phyloP scores from a whole-genome alignment of 106 monocot species.

The Gastrodia elata region DNA sequence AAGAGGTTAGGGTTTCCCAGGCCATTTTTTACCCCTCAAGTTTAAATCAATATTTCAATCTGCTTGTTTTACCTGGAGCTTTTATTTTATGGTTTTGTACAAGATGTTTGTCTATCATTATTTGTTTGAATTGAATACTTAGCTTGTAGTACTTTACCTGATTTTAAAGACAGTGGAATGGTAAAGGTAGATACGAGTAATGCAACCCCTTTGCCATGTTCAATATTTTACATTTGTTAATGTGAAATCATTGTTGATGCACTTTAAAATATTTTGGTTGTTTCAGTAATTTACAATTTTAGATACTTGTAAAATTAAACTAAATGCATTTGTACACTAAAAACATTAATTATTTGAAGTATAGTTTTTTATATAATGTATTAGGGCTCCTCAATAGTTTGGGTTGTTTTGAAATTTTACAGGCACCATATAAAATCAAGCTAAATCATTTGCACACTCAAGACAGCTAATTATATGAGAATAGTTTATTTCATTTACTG shows the following conservation, averaged over 20 bases:
- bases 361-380: not conserved
- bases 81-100: not conserved
- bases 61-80: not conserved
- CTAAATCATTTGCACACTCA: no score
- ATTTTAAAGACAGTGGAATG: not conserved
- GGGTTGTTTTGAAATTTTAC: not conserved
- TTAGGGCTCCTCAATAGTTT: no score
- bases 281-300: no score
- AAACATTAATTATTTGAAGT: not conserved
- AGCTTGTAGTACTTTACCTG: not conserved
- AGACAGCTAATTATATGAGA: no score
- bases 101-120: not conserved
- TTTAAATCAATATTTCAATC: not conserved
- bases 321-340: no score
- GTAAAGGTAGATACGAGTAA: not conserved
- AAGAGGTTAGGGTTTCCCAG: not conserved
- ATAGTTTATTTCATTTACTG: no score
- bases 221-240: not conserved
- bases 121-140: not conserved
- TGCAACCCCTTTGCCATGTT: not conserved
- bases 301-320: no score
- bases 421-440: no score
- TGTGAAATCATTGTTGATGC: no score
- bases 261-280: no score
- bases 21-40: not conserved